Conservation (phyloP, 2,329 filamentous ascomycete genomes). For the Xylaria sp. region DNA sequence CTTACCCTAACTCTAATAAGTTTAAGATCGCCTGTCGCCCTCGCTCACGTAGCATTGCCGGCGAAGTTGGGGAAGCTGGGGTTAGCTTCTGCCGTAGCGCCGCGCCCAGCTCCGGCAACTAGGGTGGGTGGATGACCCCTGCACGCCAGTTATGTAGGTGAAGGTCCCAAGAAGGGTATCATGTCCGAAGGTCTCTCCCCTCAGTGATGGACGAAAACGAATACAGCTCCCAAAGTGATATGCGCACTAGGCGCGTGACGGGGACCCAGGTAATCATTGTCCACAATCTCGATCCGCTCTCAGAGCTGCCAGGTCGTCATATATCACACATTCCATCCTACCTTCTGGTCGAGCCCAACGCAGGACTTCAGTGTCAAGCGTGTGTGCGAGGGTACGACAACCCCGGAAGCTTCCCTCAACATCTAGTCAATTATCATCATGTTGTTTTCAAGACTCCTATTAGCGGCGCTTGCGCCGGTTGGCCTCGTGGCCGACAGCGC, state of each 20-base stretch:
- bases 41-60: conserved; percentile 25
- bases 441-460: conserved; percentile 42
- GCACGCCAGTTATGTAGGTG: conserved; percentile 17
- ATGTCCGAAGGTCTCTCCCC: conserved; percentile 19
- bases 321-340: conserved; percentile 12
- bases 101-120: background rate
- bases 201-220: background rate
- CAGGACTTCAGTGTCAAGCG: conserved; percentile 25
- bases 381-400: conserved; percentile 24
- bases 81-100: conserved; percentile 14
- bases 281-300: conserved; percentile 25
- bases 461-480: conserved; percentile 40
- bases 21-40: too few relatives aligned
- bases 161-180: conserved; percentile 20
- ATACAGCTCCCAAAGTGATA: conserved; percentile 21
- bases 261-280: conserved; percentile 8
- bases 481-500: conserved; percentile 36
- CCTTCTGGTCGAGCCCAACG: conserved; percentile 22
- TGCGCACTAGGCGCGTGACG: conserved; percentile 8
- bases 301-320: too few relatives aligned
- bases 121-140: conserved; percentile 16
- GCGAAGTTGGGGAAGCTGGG: conserved; percentile 28
- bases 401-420: conserved; percentile 14
- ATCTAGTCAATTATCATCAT: conserved; percentile 33
- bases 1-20: conserved; percentile 8